Percentiles rank a stretch among this genome's conserved stretches.
Evolutionary conservation across 768 basidiomycete species (phyloP).

Genomic region (Pisolithus orientalis): DNA sequence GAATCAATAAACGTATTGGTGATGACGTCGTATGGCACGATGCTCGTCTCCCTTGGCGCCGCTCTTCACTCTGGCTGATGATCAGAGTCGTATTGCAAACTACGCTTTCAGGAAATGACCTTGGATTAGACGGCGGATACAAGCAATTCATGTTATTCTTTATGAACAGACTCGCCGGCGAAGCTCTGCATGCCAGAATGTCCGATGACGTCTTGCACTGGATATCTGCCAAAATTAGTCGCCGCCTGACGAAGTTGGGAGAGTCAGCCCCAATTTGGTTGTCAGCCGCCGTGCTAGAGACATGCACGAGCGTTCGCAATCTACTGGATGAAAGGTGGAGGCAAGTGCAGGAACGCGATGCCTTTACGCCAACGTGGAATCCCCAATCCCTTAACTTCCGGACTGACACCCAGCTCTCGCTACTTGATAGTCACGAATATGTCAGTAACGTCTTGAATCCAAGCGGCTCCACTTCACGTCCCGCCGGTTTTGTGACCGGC

Average conservation of each 20-base stretch:
- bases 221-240: constrained; percentile 23
- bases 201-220: constrained; percentile 23
- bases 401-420: constrained; percentile 29
- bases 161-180: constrained; percentile 20
- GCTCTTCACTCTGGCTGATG: constrained; percentile 33
- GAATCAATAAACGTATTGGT: constrained; percentile 27
- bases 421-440: constrained; percentile 23
- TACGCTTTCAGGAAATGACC: constrained; percentile 12
- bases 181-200: constrained; percentile 9
- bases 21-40: constrained; percentile 25
- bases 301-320: constrained; percentile 17
- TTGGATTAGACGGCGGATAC: constrained; percentile 24
- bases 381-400: constrained; percentile 20
- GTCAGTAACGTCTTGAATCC: constrained; percentile 16
- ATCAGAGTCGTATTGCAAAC: constrained; percentile 30
- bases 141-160: constrained; percentile 44
- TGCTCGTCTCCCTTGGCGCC: constrained; percentile 25
- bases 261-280: constrained; percentile 19
- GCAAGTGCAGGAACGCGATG: constrained; percentile 19
- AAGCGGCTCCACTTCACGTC: constrained; percentile 1
- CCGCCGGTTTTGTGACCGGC: neutral
- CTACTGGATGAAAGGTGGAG: constrained; percentile 31
- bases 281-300: constrained; percentile 33
- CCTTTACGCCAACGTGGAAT: constrained; percentile 17
- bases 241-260: constrained; percentile 22